Evolutionary conservation across 1,284 basidiomycete genomes (phyloP).

Genomic region (Xerocomus nothofagi): DNA sequence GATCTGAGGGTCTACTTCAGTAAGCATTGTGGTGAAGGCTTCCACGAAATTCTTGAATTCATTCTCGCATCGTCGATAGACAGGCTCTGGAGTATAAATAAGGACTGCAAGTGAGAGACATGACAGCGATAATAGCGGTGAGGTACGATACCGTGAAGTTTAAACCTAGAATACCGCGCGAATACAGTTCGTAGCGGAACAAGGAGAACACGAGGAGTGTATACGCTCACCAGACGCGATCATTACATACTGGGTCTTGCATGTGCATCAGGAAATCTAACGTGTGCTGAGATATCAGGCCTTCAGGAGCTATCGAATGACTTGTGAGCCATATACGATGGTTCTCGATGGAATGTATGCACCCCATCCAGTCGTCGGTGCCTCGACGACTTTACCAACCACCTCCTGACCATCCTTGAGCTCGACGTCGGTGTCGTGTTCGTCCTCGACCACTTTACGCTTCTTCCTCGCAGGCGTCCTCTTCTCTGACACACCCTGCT

Average conservation of each 20-base stretch:
- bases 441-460: slow-evolving; percentile 26
- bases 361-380: slow-evolving; percentile 82
- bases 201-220: not conserved
- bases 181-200: not conserved
- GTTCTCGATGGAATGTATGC: slow-evolving; percentile 20
- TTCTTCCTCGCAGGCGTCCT: slow-evolving; percentile 22
- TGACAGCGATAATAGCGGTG: not conserved
- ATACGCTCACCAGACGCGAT: slow-evolving; percentile 73
- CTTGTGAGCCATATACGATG: not conserved
- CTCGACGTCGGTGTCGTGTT: slow-evolving; percentile 45
- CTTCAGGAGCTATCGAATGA: slow-evolving; percentile 65
- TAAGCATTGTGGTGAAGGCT: slow-evolving; percentile 61
- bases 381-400: slow-evolving; percentile 67
- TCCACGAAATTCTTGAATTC: slow-evolving; percentile 88
- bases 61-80: slow-evolving; percentile 79
- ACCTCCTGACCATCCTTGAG: slow-evolving; percentile 69
- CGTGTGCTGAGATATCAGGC: slow-evolving; percentile 84
- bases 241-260: slow-evolving; percentile 76
- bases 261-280: slow-evolving; percentile 75
- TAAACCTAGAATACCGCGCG: slow-evolving; percentile 60
- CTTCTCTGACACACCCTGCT: slow-evolving; percentile 9
- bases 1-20: slow-evolving; percentile 75
- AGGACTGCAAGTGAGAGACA: slow-evolving; percentile 1
- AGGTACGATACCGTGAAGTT: slow-evolving; percentile 56
- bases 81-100: slow-evolving; percentile 56